Conservation (phyloP, 257 asterid genomes). For the Apocynum venetum region DNA sequence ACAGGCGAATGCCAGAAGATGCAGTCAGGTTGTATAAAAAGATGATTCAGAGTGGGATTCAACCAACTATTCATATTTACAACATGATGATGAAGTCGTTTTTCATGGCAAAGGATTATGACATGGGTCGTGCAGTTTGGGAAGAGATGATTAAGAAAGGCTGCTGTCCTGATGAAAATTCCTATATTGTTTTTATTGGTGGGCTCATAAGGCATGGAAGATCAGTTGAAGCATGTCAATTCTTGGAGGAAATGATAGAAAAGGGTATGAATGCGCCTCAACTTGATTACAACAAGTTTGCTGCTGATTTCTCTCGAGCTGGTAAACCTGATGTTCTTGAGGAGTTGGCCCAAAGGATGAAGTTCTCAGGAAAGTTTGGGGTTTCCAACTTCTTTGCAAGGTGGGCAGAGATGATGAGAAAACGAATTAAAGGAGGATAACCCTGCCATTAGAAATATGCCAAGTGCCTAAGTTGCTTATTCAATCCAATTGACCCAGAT, state of each 20-base stretch:
- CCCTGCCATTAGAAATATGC: neutral
- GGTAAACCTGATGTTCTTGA: conserved; percentile 50
- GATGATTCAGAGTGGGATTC: conserved; percentile 50
- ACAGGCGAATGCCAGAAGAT: conserved; percentile 60
- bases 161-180: conserved; percentile 84
- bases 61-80: conserved; percentile 71
- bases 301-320: conserved; percentile 48
- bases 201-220: conserved; percentile 79
- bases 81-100: conserved; percentile 83
- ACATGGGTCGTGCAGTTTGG: conserved; percentile 71
- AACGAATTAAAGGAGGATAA: conserved; percentile 26
- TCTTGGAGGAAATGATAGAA: conserved; percentile 76
- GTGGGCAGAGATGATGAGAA: conserved; percentile 55
- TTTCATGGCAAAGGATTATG: conserved; percentile 49
- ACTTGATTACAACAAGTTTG: conserved; percentile 59
- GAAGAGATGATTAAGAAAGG: conserved; percentile 85
- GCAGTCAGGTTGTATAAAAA: conserved; percentile 75
- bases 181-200: conserved; percentile 61
- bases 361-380: conserved; percentile 54
- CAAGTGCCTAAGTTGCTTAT: conserved; percentile 9
- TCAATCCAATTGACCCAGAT: neutral
- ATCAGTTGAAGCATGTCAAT: conserved; percentile 55
- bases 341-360: conserved; percentile 55
- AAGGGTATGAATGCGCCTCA: conserved; percentile 89
- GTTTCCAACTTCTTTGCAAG: conserved; percentile 43